A percentile compares a stretch with the other conserved stretches of the same genome.
phyloP scores from a whole-genome alignment of 257 asterid species.

The Nicotiana otophora region DNA sequence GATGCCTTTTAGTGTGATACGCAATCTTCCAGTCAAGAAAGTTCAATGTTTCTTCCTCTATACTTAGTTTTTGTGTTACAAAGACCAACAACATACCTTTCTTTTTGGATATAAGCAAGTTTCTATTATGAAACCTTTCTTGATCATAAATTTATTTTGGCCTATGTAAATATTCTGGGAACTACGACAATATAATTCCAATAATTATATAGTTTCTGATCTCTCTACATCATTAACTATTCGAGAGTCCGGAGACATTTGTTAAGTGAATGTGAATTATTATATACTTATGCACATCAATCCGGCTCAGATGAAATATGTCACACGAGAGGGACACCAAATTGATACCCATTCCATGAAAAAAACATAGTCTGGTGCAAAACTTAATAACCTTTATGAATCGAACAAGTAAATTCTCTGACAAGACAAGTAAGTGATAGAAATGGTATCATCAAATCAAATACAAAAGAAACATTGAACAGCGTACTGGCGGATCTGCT shows the following conservation, averaged over 20 bases:
- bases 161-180: too few species aligned
- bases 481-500: background rate
- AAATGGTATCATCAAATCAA: background rate
- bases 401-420: background rate
- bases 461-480: background rate
- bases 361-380: background rate
- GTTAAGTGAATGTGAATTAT: too few species aligned
- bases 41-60: background rate
- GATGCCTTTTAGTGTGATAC: too few species aligned
- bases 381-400: slow-evolving; percentile 1
- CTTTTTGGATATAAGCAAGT: background rate
- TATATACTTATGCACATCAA: too few species aligned
- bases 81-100: background rate
- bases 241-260: too few species aligned
- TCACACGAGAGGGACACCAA: background rate
- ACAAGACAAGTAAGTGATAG: background rate
- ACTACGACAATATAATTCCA: too few species aligned
- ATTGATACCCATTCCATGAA: background rate
- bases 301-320: too few species aligned
- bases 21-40: too few species aligned
- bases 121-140: background rate
- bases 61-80: background rate
- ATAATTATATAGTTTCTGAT: too few species aligned
- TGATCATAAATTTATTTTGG: background rate
- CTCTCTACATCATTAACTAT: too few species aligned